Conservation (phyloP, 495 filamentous ascomycete species). For the Hypoxylon perforatum region DNA sequence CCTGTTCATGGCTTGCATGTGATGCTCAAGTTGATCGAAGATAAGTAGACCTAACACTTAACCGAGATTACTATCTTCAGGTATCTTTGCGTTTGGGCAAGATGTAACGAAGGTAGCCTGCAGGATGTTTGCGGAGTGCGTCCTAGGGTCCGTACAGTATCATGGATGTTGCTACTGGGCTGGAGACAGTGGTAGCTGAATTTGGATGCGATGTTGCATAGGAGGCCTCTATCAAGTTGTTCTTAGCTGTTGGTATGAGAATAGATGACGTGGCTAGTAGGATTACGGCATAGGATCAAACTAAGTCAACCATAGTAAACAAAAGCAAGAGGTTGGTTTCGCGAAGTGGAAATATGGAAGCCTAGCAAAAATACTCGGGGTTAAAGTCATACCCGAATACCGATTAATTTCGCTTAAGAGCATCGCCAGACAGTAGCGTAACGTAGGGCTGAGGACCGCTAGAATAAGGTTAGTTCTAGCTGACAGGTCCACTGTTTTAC, state of each 20-base stretch:
- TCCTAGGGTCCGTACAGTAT: no score
- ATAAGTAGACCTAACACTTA: background rate
- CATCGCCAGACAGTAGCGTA: background rate
- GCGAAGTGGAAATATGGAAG: background rate
- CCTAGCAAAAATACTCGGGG: background rate
- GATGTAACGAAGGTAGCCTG: background rate
- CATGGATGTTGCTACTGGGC: no score
- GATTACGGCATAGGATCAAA: background rate
- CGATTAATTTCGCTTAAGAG: slow-evolving; percentile 19
- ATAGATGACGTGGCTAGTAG: background rate
- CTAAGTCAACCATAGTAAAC: no score
- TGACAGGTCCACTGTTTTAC: background rate
- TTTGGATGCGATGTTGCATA: background rate
- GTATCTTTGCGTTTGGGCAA: background rate
- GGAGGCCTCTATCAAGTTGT: slow-evolving; percentile 1
- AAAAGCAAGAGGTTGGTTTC: background rate
- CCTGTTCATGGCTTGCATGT: slow-evolving; percentile 29
- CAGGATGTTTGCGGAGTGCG: background rate
- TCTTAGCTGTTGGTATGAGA: background rate
- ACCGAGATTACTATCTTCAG: background rate
- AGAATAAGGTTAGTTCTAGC: background rate
- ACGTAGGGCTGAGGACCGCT: background rate
- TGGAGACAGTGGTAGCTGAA: background rate
- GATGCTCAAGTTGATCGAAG: slow-evolving; percentile 21
- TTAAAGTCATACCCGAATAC: background rate